Conservation (phyloP, 2,329 filamentous ascomycete species). For the Emmonsiellopsis sp. region DNA sequence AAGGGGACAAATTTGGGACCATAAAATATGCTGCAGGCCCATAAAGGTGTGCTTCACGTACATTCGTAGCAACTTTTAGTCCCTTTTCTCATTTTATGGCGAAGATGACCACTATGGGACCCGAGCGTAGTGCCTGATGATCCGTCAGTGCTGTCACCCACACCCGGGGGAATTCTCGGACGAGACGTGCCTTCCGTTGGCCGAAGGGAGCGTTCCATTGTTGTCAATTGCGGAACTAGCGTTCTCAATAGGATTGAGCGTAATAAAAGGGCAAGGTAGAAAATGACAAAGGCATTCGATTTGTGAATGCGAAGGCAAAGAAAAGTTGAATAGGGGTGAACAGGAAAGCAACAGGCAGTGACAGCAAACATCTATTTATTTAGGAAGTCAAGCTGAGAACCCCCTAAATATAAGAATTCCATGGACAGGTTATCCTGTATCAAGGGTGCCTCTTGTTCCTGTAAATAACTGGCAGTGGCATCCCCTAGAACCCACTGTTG, state of each 20-base stretch:
- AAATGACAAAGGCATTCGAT: no score
- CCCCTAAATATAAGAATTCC: no score
- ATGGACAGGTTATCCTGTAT: no score
- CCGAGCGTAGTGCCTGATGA: not conserved
- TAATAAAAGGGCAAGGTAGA: not conserved
- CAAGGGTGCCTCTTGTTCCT: no score
- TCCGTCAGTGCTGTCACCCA: not conserved
- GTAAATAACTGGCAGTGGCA: no score
- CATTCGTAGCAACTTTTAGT: conserved; percentile 36
- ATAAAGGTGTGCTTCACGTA: conserved; percentile 8
- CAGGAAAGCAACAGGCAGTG: not conserved
- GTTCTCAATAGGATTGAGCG: not conserved
- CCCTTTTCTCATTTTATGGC: conserved; percentile 35
- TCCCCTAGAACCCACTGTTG: no score
- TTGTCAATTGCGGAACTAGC: not conserved
- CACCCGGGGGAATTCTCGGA: not conserved
- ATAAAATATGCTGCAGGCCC: no score
- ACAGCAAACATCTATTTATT: not conserved
- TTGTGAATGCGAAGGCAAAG: not conserved
- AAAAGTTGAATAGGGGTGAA: not conserved
- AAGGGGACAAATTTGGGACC: not conserved
- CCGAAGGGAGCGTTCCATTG: not conserved
- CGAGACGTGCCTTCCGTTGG: not conserved
- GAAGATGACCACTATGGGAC: conserved; percentile 15
- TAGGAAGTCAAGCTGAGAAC: no score